These are phyloP conservation scores for Ophiocordyceps camponoti-leonardi DNA, from an alignment of 2,329 filamentous ascomycete species.

Conservation along the genomic window DNA sequence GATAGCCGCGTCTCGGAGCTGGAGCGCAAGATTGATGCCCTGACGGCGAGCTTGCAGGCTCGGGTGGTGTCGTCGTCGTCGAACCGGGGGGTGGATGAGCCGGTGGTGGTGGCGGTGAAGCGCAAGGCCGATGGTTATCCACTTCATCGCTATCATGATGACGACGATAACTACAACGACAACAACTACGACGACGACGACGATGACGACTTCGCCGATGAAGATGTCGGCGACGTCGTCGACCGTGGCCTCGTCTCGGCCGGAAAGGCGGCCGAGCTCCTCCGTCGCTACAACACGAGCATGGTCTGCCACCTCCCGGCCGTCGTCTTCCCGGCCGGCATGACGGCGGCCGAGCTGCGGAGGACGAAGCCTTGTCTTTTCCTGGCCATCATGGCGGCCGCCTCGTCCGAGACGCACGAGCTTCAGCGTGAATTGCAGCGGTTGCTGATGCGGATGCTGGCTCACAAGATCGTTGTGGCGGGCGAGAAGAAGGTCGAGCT, in stretches of 20 bases:
- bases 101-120: background rate
- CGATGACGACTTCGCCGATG: background rate
- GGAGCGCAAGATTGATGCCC: slow-evolving; percentile 79
- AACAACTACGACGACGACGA: background rate
- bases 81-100: slow-evolving; percentile 4
- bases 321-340: slow-evolving; percentile 39
- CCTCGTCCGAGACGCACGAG: slow-evolving; percentile 36
- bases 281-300: slow-evolving; percentile 38
- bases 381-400: slow-evolving; percentile 50
- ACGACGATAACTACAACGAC: background rate
- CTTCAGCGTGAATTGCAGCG: slow-evolving; percentile 46
- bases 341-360: slow-evolving; percentile 37
- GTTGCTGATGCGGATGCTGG: slow-evolving; percentile 56
- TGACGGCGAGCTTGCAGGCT: slow-evolving; percentile 65
- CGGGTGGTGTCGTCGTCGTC: too few relatives aligned
- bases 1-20: slow-evolving; percentile 79
- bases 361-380: slow-evolving; percentile 48
- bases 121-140: slow-evolving; percentile 2
- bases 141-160: background rate
- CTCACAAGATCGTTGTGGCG: slow-evolving; percentile 54
- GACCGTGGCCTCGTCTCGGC: slow-evolving; percentile 41
- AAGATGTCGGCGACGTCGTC: slow-evolving; percentile 26
- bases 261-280: slow-evolving; percentile 35
- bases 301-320: slow-evolving; percentile 46
- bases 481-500: slow-evolving; percentile 73